phyloP scores from a whole-genome alignment of 768 basidiomycete genomes.

The Peribolospora kevripleyi region DNA sequence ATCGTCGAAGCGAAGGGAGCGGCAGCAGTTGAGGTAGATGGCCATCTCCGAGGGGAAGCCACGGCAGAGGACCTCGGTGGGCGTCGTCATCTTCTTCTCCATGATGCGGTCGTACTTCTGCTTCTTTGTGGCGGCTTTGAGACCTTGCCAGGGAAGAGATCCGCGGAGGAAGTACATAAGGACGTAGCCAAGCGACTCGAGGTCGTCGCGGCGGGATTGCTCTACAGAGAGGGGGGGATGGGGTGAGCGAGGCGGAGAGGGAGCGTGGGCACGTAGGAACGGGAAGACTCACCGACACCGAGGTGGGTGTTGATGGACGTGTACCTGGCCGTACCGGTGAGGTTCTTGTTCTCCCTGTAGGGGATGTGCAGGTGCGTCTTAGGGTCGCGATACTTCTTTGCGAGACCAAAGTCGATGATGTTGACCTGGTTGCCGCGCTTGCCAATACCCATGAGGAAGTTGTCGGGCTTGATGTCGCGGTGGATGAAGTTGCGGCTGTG shows the following conservation, averaged over 20 bases:
- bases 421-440: slow-evolving; percentile 98
- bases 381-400: slow-evolving; percentile 98
- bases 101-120: slow-evolving; percentile 99
- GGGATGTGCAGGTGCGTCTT: slow-evolving; percentile 99
- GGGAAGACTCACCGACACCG: slow-evolving; percentile 34
- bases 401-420: slow-evolving; percentile 85
- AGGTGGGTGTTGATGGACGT: slow-evolving; percentile 98
- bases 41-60: slow-evolving; percentile 99
- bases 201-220: slow-evolving; percentile 89
- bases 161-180: slow-evolving; percentile 99
- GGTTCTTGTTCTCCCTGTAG: slow-evolving; percentile 99
- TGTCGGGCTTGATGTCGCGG: slow-evolving; percentile 94
- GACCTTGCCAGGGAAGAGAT: slow-evolving; percentile 92
- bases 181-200: slow-evolving; percentile 95
- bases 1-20: slow-evolving; percentile 96
- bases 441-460: slow-evolving; percentile 97
- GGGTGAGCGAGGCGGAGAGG: not conserved
- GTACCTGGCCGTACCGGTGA: slow-evolving; percentile 96
- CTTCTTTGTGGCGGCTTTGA: slow-evolving; percentile 99
- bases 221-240: slow-evolving; percentile 24
- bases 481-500: slow-evolving; percentile 86
- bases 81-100: slow-evolving; percentile 99
- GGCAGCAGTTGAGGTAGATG: slow-evolving; percentile 96
- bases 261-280: not conserved
- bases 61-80: slow-evolving; percentile 85